These are phyloP conservation scores for Didymella sp. DNA, from an alignment of 2,329 filamentous ascomycete species.

Conservation along the genomic window DNA sequence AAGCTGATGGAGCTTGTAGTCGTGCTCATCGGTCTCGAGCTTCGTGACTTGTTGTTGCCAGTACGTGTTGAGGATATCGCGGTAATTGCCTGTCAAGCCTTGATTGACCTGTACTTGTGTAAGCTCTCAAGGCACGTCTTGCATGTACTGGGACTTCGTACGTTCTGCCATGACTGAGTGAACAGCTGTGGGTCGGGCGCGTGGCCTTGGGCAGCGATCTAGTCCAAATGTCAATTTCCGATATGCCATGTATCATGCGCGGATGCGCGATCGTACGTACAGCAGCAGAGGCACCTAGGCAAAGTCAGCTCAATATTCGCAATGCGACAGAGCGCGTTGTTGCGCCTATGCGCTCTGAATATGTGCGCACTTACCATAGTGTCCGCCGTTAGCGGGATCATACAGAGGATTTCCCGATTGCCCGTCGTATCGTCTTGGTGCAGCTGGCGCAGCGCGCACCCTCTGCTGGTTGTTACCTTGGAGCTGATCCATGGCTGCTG, in stretches of 20 bases:
- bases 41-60: conserved; percentile 99
- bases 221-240: conserved; percentile 48
- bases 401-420: conserved; percentile 58
- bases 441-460: conserved; percentile 47
- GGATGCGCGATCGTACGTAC: conserved; percentile 58
- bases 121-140: conserved; percentile 24
- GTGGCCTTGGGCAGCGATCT: conserved; percentile 87
- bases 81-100: conserved; percentile 88
- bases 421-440: conserved; percentile 57
- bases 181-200: conserved; percentile 90
- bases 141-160: conserved; percentile 49
- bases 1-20: conserved; percentile 98
- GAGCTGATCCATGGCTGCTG: conserved; percentile 47
- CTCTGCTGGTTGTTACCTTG: conserved; percentile 48
- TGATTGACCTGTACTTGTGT: conserved; percentile 77
- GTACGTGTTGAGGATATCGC: conserved; percentile 97
- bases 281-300: conserved; percentile 69
- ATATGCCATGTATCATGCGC: conserved; percentile 15
- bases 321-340: conserved; percentile 18
- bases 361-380: conserved; percentile 54
- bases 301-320: conserved; percentile 29
- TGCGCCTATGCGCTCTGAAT: conserved; percentile 5
- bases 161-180: conserved; percentile 94
- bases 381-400: conserved; percentile 55
- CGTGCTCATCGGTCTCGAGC: conserved; percentile 91